Evolutionary conservation across 352 stramenopile species (phyloP).

Genomic region (Pythium rhizo-oryzae): DNA sequence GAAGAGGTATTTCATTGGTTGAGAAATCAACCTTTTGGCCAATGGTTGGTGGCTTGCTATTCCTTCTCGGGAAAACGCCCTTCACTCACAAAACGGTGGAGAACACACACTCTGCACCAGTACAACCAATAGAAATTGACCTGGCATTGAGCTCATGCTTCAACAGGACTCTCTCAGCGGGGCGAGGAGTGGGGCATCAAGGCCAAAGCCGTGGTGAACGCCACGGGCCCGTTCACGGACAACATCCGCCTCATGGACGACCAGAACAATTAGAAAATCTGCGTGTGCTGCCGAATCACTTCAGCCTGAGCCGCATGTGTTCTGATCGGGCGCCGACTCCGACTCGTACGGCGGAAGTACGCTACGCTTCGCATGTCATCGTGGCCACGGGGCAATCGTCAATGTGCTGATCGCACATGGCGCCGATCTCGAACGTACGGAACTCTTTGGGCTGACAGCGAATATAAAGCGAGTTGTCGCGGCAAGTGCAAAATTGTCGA

Average conservation of each 20-base stretch:
- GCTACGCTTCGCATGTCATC: conserved; percentile 21
- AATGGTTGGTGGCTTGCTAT: no score
- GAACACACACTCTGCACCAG: no score
- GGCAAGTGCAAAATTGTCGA: not conserved
- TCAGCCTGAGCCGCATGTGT: conserved; percentile 94
- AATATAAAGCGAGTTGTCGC: not conserved
- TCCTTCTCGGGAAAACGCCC: no score
- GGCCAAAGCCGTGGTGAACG: conserved; percentile 93
- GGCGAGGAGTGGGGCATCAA: conserved; percentile 90
- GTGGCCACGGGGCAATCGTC: conserved; percentile 7
- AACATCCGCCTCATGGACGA: conserved; percentile 93
- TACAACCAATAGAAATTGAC: no score
- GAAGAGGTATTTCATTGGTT: no score
- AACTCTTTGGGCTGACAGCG: not conserved
- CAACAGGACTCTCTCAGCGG: no score
- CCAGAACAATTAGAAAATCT: conserved; percentile 87
- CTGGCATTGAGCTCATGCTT: no score
- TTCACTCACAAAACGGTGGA: no score
- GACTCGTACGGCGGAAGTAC: no score
- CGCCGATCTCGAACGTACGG: conserved; percentile 1
- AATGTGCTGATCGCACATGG: not conserved
- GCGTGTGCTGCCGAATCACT: conserved; percentile 96
- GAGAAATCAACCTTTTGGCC: no score
- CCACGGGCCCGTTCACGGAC: conserved; percentile 94
- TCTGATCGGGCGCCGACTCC: no score